These are phyloP conservation scores for Suillus spraguei DNA, from an alignment of 768 basidiomycete genomes.

Conservation along the genomic window DNA sequence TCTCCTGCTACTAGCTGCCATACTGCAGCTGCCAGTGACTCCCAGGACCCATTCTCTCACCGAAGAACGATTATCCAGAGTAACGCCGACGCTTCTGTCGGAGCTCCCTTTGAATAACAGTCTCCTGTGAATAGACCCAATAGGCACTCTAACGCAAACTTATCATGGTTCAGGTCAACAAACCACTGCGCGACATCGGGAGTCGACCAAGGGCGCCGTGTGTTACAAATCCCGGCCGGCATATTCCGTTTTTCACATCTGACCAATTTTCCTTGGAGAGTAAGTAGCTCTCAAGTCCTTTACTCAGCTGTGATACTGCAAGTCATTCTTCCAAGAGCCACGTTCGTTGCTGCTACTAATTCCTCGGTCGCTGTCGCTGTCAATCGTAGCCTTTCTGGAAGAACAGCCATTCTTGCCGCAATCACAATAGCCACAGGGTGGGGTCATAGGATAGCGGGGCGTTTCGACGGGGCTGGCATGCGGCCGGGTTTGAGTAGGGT, in stretches of 20 bases:
- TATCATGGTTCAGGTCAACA: too few species aligned
- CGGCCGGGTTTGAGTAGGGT: too few species aligned
- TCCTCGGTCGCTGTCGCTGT: background rate
- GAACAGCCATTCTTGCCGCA: too few species aligned
- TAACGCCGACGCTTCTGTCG: background rate
- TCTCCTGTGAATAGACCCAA: background rate
- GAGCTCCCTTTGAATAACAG: background rate
- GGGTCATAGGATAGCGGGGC: too few species aligned
- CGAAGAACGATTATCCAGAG: background rate
- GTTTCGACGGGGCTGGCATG: too few species aligned
- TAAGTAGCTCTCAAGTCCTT: background rate
- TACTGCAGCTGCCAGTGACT: background rate
- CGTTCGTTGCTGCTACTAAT: background rate
- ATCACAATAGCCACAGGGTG: too few species aligned
- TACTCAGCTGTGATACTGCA: background rate
- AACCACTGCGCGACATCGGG: too few species aligned
- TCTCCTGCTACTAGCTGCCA: background rate
- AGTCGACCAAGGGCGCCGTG: too few species aligned
- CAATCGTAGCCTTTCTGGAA: background rate
- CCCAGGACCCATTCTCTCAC: background rate
- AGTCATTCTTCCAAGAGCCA: background rate
- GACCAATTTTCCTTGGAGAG: too few species aligned
- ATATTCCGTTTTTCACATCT: too few species aligned
- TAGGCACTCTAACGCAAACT: too few species aligned
- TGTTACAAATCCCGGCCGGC: too few species aligned